Conservation (phyloP, 495 filamentous ascomycete species). For the Cercophora newfieldiana region DNA sequence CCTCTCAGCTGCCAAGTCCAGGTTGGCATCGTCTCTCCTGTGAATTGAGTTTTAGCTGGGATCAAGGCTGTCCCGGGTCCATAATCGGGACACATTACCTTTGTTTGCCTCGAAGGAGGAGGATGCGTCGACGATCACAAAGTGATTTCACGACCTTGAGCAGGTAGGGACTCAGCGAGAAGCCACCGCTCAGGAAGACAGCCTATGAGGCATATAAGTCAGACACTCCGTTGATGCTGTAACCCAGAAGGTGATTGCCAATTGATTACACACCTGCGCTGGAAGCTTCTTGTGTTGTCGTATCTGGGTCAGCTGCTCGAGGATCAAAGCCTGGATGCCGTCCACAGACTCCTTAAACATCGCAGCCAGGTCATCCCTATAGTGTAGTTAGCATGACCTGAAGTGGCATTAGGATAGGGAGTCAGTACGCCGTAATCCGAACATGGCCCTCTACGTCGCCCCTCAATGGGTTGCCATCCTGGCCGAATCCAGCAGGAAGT, state of each 20-base stretch:
- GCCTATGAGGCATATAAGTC: not conserved
- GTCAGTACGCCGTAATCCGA: not conserved
- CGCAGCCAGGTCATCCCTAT: constrained; percentile 12
- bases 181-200: constrained; percentile 19
- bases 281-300: not conserved
- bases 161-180: constrained; percentile 17
- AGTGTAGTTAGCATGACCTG: not conserved
- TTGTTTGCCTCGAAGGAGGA: constrained; percentile 2
- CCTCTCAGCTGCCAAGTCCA: not conserved
- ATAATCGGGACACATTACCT: not conserved
- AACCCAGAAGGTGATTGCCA: no score
- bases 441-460: not conserved
- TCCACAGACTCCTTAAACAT: constrained; percentile 19
- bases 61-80: not conserved
- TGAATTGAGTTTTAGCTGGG: no score
- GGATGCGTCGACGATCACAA: not conserved
- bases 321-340: constrained; percentile 7
- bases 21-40: not conserved
- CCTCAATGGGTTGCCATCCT: not conserved
- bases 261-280: not conserved
- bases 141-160: constrained; percentile 5
- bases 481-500: constrained; percentile 8
- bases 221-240: not conserved
- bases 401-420: not conserved
- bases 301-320: constrained; percentile 13